Percentiles rank a stretch among this genome's conserved stretches.
Evolutionary conservation across 805 yeast genomes (phyloP).

Genomic region (Saccharomycopsis sp.): DNA sequence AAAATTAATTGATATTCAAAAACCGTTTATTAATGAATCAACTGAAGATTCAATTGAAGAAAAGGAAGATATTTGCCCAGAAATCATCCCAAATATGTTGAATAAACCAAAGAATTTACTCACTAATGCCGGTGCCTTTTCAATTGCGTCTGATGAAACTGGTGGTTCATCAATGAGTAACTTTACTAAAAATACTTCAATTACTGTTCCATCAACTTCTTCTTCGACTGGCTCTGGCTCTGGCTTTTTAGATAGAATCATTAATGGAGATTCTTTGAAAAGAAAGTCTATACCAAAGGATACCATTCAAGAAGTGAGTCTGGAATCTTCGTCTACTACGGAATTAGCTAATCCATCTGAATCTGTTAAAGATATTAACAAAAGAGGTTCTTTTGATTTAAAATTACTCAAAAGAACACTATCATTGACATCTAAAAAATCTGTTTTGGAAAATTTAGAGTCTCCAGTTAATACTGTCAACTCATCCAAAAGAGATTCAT

Average conservation of each 20-base stretch:
- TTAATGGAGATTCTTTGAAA: neutral
- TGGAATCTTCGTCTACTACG: neutral
- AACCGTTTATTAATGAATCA: conserved; percentile 6
- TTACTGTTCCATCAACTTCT: neutral
- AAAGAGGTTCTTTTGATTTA: too few species aligned
- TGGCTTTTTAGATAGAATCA: neutral
- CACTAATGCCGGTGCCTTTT: neutral
- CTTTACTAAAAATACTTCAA: neutral
- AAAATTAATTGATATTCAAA: conserved; percentile 5
- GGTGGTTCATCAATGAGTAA: neutral
- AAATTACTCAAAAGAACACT: too few species aligned
- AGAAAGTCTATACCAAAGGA: neutral
- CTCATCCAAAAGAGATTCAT: neutral
- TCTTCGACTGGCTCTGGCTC: too few species aligned
- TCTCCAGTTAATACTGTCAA: neutral
- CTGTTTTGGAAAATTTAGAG: neutral
- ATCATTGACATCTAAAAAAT: neutral
- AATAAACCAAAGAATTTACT: too few species aligned
- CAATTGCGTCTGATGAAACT: neutral
- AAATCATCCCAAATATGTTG: neutral
- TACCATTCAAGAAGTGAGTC: neutral
- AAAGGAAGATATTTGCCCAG: too few species aligned
- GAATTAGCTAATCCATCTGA: neutral
- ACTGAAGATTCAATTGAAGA: too few species aligned
- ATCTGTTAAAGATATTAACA: too few species aligned